Evolutionary conservation across 2,329 filamentous ascomycete species (phyloP).

Genomic region (Cordyceps pruinosa): DNA sequence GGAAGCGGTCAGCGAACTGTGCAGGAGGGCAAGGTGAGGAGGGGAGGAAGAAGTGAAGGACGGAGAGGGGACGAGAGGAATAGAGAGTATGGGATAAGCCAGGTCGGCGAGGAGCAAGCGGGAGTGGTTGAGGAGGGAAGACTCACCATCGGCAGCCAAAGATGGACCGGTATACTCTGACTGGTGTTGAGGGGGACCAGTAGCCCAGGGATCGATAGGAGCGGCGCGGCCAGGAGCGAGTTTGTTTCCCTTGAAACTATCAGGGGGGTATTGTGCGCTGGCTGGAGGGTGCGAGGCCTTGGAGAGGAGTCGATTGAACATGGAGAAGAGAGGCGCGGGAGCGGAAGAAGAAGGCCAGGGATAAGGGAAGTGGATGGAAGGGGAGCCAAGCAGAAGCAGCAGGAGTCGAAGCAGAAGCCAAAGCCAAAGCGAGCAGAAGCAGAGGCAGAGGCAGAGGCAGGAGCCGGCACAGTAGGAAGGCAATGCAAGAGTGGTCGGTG

Average conservation of each 20-base stretch:
- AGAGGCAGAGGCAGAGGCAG: not conserved
- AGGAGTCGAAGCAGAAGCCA: not conserved
- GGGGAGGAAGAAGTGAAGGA: not conserved
- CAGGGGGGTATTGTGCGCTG: constrained; percentile 12
- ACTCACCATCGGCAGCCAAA: not conserved
- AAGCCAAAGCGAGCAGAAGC: not conserved
- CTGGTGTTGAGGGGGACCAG: constrained; percentile 1
- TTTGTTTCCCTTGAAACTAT: constrained; percentile 10
- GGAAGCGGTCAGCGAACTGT: not conserved
- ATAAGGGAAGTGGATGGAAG: not conserved
- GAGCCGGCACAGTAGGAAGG: not conserved
- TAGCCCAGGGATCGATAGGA: not conserved
- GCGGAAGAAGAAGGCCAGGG: not conserved
- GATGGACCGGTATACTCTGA: not conserved
- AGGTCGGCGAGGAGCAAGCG: not conserved
- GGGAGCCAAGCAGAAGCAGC: not conserved
- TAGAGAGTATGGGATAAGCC: not conserved
- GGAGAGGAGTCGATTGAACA: constrained; percentile 32
- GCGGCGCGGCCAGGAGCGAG: not conserved
- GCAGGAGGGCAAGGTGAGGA: not conserved
- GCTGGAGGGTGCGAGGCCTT: constrained; percentile 17
- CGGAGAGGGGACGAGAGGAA: not conserved
- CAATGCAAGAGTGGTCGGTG: not conserved
- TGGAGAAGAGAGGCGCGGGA: constrained; percentile 21
- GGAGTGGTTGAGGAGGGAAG: not conserved